Conservation (phyloP, 805 yeast species). For the Lipomyces yamadae region DNA sequence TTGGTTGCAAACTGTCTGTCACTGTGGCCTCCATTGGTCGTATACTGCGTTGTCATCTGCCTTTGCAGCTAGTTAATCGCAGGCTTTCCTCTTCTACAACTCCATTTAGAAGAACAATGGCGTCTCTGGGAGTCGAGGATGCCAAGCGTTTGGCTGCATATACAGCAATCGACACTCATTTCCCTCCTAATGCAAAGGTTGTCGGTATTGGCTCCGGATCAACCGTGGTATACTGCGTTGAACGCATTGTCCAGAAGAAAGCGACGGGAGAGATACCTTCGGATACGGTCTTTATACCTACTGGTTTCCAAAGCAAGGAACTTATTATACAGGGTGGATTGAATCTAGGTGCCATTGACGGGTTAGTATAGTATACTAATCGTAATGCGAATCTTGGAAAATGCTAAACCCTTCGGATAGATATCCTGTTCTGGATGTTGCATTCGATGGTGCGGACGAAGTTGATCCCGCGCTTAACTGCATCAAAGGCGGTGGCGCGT, state of each 20-base stretch:
- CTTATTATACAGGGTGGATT: constrained; percentile 83
- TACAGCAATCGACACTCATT: constrained; percentile 87
- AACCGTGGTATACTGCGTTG: constrained; percentile 96
- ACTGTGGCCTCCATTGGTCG: background rate
- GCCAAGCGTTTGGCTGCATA: constrained; percentile 93
- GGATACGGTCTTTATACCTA: constrained; percentile 80
- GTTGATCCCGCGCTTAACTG: constrained; percentile 79
- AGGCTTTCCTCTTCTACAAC: background rate
- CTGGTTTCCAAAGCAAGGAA: constrained; percentile 94
- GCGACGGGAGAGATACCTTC: constrained; percentile 44
- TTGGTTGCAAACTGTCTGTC: background rate
- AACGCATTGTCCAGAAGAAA: constrained; percentile 75
- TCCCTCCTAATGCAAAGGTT: constrained; percentile 68
- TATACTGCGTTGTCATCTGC: background rate
- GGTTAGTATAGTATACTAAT: constrained; percentile 47
- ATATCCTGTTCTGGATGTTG: constrained; percentile 76
- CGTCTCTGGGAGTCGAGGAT: constrained; percentile 56
- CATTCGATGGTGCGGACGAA: constrained; percentile 99
- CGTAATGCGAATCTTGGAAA: no score
- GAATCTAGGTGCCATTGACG: constrained; percentile 78
- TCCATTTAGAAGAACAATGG: constrained; percentile 4
- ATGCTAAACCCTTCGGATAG: constrained; percentile 5
- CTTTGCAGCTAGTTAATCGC: background rate
- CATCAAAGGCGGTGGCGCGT: constrained; percentile 99
- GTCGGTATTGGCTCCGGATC: constrained; percentile 97